Evolutionary conservation across 2,329 filamentous ascomycete species (phyloP).

Genomic region (Cytospora piceicola): DNA sequence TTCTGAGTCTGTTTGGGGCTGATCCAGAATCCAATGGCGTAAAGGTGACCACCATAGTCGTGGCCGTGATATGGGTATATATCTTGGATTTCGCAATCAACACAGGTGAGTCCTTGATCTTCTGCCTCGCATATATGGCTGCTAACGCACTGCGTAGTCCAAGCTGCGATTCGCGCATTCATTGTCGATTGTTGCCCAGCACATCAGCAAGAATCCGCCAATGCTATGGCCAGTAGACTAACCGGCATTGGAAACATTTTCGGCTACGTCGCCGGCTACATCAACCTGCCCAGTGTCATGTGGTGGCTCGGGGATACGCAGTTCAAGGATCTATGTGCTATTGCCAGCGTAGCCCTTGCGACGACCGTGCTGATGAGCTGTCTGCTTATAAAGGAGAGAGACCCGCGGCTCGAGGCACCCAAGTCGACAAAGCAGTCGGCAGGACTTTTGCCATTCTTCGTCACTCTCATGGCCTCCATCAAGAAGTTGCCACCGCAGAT

Average conservation of each 20-base stretch:
- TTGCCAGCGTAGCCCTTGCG: conserved; percentile 75
- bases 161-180: conserved; percentile 88
- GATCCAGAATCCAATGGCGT: conserved; percentile 67
- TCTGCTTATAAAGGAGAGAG: conserved; percentile 72
- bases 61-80: conserved; percentile 87
- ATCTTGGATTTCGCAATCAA: conserved; percentile 94
- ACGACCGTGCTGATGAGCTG: conserved; percentile 74
- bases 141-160: conserved; percentile 57
- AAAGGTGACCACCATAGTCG: conserved; percentile 69
- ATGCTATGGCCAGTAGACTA: conserved; percentile 89
- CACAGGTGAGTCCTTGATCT: conserved; percentile 64
- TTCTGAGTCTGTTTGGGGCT: conserved; percentile 72
- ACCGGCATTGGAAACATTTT: conserved; percentile 88
- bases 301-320: conserved; percentile 85
- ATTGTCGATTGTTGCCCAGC: conserved; percentile 91
- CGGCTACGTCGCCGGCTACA: conserved; percentile 85
- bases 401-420: conserved; percentile 74
- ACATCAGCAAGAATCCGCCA: conserved; percentile 91
- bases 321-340: conserved; percentile 88
- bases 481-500: conserved; percentile 81
- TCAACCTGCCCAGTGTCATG: conserved; percentile 73
- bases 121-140: conserved; percentile 4
- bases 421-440: conserved; percentile 54
- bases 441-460: conserved; percentile 79
- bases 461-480: conserved; percentile 75